Evolutionary conservation across 345 rosid genomes (phyloP).

Genomic region (Erysimum cheiranthoides): DNA sequence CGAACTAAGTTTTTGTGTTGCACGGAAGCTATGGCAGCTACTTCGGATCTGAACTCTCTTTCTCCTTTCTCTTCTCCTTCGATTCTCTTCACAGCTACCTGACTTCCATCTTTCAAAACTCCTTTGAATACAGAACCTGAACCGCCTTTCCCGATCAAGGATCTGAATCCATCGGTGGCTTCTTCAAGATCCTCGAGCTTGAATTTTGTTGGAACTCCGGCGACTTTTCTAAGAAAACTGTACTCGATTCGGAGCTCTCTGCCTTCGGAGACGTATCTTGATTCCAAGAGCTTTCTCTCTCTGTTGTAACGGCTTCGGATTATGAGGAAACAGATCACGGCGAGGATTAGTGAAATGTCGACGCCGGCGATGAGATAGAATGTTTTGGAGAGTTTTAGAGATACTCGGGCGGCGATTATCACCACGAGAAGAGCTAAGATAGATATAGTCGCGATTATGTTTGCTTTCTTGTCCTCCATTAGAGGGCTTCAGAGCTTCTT

Average conservation of each 20-base stretch:
- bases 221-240: slow-evolving; percentile 83
- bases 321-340: slow-evolving; percentile 51
- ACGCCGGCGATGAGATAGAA: slow-evolving; percentile 75
- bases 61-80: slow-evolving; percentile 68
- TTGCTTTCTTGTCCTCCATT: slow-evolving; percentile 83
- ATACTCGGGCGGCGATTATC: slow-evolving; percentile 53
- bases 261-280: slow-evolving; percentile 58
- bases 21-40: slow-evolving; percentile 71
- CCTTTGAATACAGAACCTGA: slow-evolving; percentile 75
- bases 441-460: slow-evolving; percentile 46
- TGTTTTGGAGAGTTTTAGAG: slow-evolving; percentile 61
- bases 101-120: slow-evolving; percentile 56
- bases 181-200: slow-evolving; percentile 71
- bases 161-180: slow-evolving; percentile 70
- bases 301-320: slow-evolving; percentile 57
- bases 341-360: slow-evolving; percentile 63
- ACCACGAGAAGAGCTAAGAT: slow-evolving; percentile 49
- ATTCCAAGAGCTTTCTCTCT: slow-evolving; percentile 53
- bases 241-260: slow-evolving; percentile 78
- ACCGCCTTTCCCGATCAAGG: slow-evolving; percentile 65
- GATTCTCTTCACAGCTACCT: slow-evolving; percentile 71
- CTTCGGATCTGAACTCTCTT: slow-evolving; percentile 70
- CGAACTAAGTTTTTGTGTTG: slow-evolving; percentile 74
- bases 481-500: slow-evolving; percentile 40
- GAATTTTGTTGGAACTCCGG: slow-evolving; percentile 78